Evolutionary conservation across 2,329 filamentous ascomycete genomes (phyloP), one percentile per base, ranked within the genome.

Genomic region (Plenodomus lindquistii): DNA sequence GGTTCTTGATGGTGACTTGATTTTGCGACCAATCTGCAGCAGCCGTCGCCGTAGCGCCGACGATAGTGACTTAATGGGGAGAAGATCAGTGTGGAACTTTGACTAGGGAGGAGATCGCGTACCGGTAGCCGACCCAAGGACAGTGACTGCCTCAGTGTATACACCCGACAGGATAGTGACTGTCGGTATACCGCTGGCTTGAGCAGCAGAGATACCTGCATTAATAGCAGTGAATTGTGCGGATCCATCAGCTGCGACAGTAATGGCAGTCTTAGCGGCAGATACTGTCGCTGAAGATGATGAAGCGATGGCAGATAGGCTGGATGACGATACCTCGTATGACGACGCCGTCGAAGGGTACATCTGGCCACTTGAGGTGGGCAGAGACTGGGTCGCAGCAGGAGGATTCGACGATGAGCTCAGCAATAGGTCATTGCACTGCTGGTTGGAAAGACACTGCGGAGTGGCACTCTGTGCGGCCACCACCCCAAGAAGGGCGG

Each of bases 181-280:
- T 0, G 77, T 78, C 1, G 77, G 69, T 18, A 75, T 65, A 1
- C 62, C 69, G 42, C 70, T 71, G 41, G 58, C 67, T 52, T 77
- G 71, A 1, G 78, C 78, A 22, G 74, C 75, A 3, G 70, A 62
- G 16, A 79, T 69, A 21, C 76, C 77, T 15, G 73, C 66, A 41
- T 70, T 71, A 55, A 80, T 77, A 10, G 69, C 74, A 15, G 75
- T 76, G 46, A 74, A 79, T 40, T 78, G 73, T 17, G 72, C 76
- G 18, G 67, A 73, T 22, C 74, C 74, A 53, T 78, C 75, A 1
- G 68, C 48, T 15, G 76, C 75, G 41, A 79, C 77, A 1, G 75
- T 77, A 24, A 79, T 68, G 8, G 66, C 70, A 16, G 68, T 35
- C 24, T 17, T 43, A 5, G 40, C 9, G n/a, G 48, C 45, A 15